Evolutionary conservation across 306 rosid genomes (phyloP).

Genomic region (Glycyrrhiza uralensis): DNA sequence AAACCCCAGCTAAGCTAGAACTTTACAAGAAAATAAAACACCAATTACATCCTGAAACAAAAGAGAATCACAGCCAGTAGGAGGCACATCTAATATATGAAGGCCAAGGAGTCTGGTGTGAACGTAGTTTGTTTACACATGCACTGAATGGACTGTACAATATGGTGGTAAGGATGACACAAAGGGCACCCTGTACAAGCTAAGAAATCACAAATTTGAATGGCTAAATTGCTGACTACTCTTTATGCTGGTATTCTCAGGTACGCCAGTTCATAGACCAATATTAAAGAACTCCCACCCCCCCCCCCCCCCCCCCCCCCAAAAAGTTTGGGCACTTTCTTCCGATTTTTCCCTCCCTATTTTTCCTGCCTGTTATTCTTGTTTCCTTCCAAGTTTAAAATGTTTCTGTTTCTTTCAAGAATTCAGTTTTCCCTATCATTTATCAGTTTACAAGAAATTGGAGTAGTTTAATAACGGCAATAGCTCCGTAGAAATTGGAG

Average conservation of each 20-base stretch:
- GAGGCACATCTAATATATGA: neutral
- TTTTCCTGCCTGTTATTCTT: neutral
- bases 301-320: too few species aligned
- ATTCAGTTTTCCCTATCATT: neutral
- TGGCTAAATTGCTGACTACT: neutral
- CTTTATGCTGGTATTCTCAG: neutral
- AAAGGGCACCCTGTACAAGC: too few species aligned
- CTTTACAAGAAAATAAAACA: neutral
- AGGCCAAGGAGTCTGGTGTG: neutral
- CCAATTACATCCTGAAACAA: neutral
- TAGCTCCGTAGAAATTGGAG: neutral
- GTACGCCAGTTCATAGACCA: constrained; percentile 19
- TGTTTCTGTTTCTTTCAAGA: neutral
- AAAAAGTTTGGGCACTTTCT: neutral
- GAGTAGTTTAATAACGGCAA: neutral
- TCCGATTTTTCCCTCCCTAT: neutral
- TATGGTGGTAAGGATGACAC: too few species aligned
- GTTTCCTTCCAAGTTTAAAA: neutral
- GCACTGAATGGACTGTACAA: too few species aligned
- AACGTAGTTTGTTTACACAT: neutral
- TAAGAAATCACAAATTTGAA: neutral
- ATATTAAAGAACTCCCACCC: constrained; percentile 12
- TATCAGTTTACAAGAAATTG: neutral
- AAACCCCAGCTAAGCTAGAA: neutral
- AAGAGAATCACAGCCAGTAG: neutral